phyloP scores from a whole-genome alignment of 2,329 filamentous ascomycete genomes.

The Xylariaceae sp. region DNA sequence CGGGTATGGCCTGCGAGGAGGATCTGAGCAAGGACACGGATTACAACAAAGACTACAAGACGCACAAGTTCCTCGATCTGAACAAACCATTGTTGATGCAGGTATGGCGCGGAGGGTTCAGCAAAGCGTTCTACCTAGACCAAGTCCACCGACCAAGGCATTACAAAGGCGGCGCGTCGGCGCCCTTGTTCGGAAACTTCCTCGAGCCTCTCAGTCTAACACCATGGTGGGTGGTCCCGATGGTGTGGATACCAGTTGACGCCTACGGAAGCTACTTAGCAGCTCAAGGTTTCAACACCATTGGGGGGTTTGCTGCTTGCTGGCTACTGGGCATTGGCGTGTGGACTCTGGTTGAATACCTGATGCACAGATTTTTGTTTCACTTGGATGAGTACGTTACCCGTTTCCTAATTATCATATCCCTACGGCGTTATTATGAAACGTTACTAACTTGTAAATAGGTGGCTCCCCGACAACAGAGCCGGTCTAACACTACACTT shows the following conservation, averaged over 20 bases:
- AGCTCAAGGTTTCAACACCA: conserved; percentile 53
- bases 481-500: conserved; percentile 86
- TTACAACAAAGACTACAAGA: conserved; percentile 69
- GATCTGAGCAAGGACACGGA: conserved; percentile 88
- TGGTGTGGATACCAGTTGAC: conserved; percentile 78
- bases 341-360: conserved; percentile 90
- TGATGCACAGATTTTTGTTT: conserved; percentile 85
- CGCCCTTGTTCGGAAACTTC: conserved; percentile 95
- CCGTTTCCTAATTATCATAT: background rate
- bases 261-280: conserved; percentile 68
- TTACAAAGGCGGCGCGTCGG: conserved; percentile 89
- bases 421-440: background rate
- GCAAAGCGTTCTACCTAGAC: conserved; percentile 93
- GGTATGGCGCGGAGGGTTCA: conserved; percentile 83
- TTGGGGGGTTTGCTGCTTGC: conserved; percentile 51
- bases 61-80: conserved; percentile 90
- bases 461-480: conserved; percentile 85
- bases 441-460: conserved; percentile 37
- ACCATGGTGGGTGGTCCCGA: conserved; percentile 86
- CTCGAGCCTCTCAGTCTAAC: conserved; percentile 96
- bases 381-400: conserved; percentile 79
- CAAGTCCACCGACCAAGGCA: conserved; percentile 94
- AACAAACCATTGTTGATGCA: conserved; percentile 80
- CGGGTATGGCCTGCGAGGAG: conserved; percentile 85
- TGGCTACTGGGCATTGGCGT: conserved; percentile 68